Percentiles rank a stretch among this genome's conserved stretches.
phyloP scores from a whole-genome alignment of 2,329 filamentous ascomycete species.

The Arachnomyces sp. region DNA sequence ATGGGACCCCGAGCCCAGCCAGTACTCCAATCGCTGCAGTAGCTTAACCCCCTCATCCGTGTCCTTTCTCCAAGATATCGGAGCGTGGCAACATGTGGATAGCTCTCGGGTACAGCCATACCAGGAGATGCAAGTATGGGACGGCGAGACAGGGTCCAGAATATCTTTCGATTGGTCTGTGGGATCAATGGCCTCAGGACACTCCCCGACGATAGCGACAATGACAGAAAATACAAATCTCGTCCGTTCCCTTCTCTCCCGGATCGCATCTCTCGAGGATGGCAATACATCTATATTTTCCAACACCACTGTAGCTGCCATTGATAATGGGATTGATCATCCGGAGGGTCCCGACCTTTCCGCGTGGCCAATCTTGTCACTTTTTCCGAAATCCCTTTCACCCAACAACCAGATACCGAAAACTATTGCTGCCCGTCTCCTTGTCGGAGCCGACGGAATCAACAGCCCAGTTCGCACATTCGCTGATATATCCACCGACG shows the following conservation, averaged over 20 bases:
- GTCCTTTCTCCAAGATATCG: constrained; percentile 73
- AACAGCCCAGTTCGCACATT: constrained; percentile 91
- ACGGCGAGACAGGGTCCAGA: constrained; percentile 76
- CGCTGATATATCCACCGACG: constrained; percentile 73
- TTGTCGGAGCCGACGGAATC: constrained; percentile 89
- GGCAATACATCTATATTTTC: constrained; percentile 61
- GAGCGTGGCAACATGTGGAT: constrained; percentile 74
- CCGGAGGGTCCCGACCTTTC: constrained; percentile 66
- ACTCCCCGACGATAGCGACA: constrained; percentile 67
- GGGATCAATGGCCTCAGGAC: constrained; percentile 38
- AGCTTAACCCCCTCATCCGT: constrained; percentile 85
- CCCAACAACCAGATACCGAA: constrained; percentile 11
- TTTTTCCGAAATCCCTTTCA: constrained; percentile 48
- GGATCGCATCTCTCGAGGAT: constrained; percentile 60
- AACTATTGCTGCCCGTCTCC: constrained; percentile 65
- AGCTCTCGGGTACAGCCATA: constrained; percentile 72
- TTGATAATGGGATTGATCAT: constrained; percentile 62
- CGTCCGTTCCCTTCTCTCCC: constrained; percentile 65
- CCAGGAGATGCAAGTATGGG: constrained; percentile 97
- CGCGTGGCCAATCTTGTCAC: constrained; percentile 76
- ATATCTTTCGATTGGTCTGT: constrained; percentile 78
- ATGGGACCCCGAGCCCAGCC: constrained; percentile 58
- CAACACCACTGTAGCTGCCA: constrained; percentile 69
- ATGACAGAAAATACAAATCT: constrained; percentile 96
- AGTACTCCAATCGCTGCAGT: constrained; percentile 90